Evolutionary conservation across 2,329 filamentous ascomycete genomes (phyloP).

Genomic region (Fusarium devonianum): DNA sequence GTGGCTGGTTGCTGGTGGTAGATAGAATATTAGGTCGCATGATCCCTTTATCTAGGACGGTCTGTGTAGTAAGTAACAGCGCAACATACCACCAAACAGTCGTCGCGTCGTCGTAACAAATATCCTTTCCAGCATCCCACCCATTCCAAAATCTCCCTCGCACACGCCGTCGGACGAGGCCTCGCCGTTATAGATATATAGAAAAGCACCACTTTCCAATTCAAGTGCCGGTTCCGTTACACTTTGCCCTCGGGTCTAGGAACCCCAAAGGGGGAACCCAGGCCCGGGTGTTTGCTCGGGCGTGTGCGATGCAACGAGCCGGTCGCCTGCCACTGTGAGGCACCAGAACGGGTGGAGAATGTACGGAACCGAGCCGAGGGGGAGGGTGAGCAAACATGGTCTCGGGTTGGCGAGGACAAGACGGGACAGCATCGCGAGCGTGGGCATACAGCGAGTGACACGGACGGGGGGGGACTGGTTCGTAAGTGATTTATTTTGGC

Average conservation of each 20-base stretch:
- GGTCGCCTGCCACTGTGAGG: slow-evolving; percentile 17
- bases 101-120: slow-evolving; percentile 2
- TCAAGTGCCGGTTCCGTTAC: slow-evolving; percentile 24
- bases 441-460: slow-evolving; percentile 5
- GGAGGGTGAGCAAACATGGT: slow-evolving; percentile 25
- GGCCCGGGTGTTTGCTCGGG: slow-evolving; percentile 21
- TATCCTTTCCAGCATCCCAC: neutral
- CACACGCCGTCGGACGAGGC: slow-evolving; percentile 8
- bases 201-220: no score
- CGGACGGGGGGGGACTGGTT: slow-evolving; percentile 8
- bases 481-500: neutral
- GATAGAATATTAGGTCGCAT: neutral
- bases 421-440: slow-evolving; percentile 31
- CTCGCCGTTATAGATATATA: slow-evolving; percentile 2
- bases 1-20: neutral
- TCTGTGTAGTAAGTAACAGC: neutral
- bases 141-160: neutral
- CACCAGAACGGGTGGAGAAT: slow-evolving; percentile 8
- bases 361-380: slow-evolving; percentile 17
- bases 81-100: neutral
- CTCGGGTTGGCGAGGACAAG: slow-evolving; percentile 29
- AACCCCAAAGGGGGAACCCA: slow-evolving; percentile 23
- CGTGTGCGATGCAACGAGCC: slow-evolving; percentile 26
- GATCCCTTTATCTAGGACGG: neutral
- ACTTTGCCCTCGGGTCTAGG: slow-evolving; percentile 28